Evolutionary conservation across 768 basidiomycete species (phyloP).

Genomic region (Flagelloscypha sp.): DNA sequence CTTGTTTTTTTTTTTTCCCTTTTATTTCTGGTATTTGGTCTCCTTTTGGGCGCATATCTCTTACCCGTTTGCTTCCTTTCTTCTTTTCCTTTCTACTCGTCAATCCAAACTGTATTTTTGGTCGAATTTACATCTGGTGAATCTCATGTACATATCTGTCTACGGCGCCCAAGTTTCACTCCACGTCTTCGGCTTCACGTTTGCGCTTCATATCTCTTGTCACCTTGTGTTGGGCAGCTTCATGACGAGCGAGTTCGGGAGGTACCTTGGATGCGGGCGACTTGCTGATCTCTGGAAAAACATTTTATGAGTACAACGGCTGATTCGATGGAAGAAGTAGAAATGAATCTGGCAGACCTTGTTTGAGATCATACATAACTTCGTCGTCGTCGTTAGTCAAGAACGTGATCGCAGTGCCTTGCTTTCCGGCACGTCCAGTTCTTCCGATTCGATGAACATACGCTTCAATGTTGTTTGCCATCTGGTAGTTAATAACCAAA

Average conservation of each 20-base stretch:
- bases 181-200: slow-evolving; percentile 74
- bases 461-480: slow-evolving; percentile 93
- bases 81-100: slow-evolving; percentile 7
- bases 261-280: slow-evolving; percentile 89
- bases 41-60: slow-evolving; percentile 1
- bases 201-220: slow-evolving; percentile 94
- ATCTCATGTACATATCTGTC: too few relatives aligned
- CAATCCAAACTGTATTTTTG: too few relatives aligned
- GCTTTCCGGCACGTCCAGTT: slow-evolving; percentile 96
- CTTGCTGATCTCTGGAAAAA: slow-evolving; percentile 75
- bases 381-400: slow-evolving; percentile 93
- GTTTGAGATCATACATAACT: slow-evolving; percentile 66
- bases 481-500: slow-evolving; percentile 95
- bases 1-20: background rate
- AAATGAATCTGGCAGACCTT: slow-evolving; percentile 1
- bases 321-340: slow-evolving; percentile 1
- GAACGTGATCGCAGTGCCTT: slow-evolving; percentile 91
- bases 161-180: slow-evolving; percentile 17
- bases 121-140: too few relatives aligned
- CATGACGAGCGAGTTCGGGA: slow-evolving; percentile 82
- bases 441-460: slow-evolving; percentile 96
- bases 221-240: slow-evolving; percentile 84
- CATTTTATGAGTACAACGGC: slow-evolving; percentile 9
- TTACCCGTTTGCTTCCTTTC: slow-evolving; percentile 7
- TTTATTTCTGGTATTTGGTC: background rate